Conservation (phyloP, 2,329 filamentous ascomycete genomes). For the Eutypella sp. region DNA sequence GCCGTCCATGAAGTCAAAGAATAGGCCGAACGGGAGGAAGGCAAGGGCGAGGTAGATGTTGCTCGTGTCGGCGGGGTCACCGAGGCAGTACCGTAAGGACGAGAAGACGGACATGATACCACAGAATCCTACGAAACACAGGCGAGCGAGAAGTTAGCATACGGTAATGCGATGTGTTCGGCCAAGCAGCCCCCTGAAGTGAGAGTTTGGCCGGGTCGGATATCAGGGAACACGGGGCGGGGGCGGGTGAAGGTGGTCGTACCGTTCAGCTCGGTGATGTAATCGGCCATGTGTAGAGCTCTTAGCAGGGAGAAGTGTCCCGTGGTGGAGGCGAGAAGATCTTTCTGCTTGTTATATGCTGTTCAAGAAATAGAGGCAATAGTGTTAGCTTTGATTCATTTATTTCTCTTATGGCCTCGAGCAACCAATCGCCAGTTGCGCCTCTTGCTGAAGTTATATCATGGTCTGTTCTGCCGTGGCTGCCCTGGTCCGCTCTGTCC, state of each 20-base stretch:
- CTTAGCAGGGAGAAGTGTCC: slow-evolving; percentile 69
- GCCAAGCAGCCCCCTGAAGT: no score
- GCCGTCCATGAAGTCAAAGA: slow-evolving; percentile 98
- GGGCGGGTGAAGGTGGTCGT: no score
- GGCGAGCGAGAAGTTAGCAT: neutral
- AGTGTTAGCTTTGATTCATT: neutral
- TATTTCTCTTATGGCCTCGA: no score
- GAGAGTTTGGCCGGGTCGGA: no score
- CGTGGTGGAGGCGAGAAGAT: slow-evolving; percentile 62
- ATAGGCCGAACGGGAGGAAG: slow-evolving; percentile 87
- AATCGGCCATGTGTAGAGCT: slow-evolving; percentile 72
- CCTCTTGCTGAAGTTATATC: no score
- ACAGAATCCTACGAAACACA: slow-evolving; percentile 60
- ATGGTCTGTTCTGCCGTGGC: no score
- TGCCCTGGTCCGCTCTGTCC: no score
- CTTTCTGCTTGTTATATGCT: slow-evolving; percentile 73
- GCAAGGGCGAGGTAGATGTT: slow-evolving; percentile 78
- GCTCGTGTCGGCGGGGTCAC: slow-evolving; percentile 56
- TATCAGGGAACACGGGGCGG: no score
- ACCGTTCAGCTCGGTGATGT: slow-evolving; percentile 81
- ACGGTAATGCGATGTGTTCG: neutral
- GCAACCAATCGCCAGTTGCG: no score
- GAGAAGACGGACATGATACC: slow-evolving; percentile 95
- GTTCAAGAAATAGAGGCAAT: slow-evolving; percentile 10
- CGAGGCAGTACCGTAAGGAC: slow-evolving; percentile 87